A percentile compares a stretch with the other conserved stretches of the same genome.
Evolutionary conservation across 1,139 yeast species (phyloP).

Genomic region (Sugiyamaella sp.): DNA sequence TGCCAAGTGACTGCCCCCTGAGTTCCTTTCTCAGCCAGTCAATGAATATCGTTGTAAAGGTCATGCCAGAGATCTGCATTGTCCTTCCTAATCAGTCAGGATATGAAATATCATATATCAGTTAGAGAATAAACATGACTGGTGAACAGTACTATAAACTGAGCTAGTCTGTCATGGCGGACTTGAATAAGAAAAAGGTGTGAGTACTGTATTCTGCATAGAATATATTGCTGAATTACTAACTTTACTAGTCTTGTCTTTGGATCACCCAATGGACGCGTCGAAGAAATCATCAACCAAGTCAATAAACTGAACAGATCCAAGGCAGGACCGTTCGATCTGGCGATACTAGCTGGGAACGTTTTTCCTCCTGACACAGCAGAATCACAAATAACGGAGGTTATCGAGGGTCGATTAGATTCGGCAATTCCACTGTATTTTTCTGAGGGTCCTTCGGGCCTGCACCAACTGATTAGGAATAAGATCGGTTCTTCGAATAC

Average conservation of each 20-base stretch:
- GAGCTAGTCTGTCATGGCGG: not conserved
- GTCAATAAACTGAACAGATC: constrained; percentile 29
- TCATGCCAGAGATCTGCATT: not conserved
- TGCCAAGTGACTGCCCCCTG: too few relatives aligned
- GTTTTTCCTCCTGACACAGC: constrained; percentile 12
- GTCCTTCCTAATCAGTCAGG: too few relatives aligned
- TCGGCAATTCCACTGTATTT: constrained; percentile 27
- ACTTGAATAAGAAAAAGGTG: constrained; percentile 6
- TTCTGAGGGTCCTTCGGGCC: constrained; percentile 11
- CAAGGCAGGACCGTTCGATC: constrained; percentile 36
- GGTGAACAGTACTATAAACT: not conserved
- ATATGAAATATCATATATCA: too few relatives aligned
- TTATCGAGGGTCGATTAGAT: constrained; percentile 13
- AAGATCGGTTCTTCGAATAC: not conserved
- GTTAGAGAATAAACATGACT: too few relatives aligned
- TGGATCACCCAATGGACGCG: constrained; percentile 28
- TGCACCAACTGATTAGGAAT: not conserved
- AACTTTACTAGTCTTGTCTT: constrained; percentile 30
- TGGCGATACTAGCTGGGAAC: constrained; percentile 30
- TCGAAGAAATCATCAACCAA: constrained; percentile 25
- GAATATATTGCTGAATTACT: not conserved
- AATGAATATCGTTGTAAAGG: not conserved
- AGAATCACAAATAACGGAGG: constrained; percentile 10
- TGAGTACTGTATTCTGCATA: not conserved
- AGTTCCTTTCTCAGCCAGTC: too few relatives aligned